Evolutionary conservation across 192 early-diverging fungal species (phyloP).

Genomic region (Coemansia sp.): DNA sequence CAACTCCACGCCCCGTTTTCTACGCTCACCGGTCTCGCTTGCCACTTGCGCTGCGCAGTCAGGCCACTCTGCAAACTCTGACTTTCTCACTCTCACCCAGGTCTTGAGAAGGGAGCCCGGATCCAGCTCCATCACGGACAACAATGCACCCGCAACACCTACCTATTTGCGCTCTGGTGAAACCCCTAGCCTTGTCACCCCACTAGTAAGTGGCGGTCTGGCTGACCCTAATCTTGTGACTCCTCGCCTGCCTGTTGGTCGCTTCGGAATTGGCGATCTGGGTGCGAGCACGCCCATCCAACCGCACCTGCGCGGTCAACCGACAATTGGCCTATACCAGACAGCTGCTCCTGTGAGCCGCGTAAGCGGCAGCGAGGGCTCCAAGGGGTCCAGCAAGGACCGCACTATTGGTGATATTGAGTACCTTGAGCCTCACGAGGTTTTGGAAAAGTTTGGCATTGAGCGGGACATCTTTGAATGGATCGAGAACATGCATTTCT

Average conservation of each 20-base stretch:
- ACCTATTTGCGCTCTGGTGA: constrained; percentile 12
- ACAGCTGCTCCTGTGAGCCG: constrained; percentile 43
- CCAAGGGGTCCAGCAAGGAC: constrained; percentile 32
- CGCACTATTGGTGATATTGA: constrained; percentile 26
- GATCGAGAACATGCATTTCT: constrained; percentile 51
- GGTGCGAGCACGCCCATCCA: constrained; percentile 31
- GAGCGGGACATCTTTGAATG: constrained; percentile 43
- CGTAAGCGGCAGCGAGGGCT: constrained; percentile 25
- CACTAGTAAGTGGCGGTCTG: not conserved
- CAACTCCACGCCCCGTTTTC: constrained; percentile 14
- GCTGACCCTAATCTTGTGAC: constrained; percentile 18
- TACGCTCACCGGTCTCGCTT: constrained; percentile 35
- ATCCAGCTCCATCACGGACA: constrained; percentile 22
- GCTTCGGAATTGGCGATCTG: constrained; percentile 25
- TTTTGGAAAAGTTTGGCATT: constrained; percentile 37
- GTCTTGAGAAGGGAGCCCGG: constrained; percentile 39
- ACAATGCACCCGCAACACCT: constrained; percentile 17
- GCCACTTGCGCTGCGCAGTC: constrained; percentile 1
- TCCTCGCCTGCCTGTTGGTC: constrained; percentile 34
- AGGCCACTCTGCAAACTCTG: constrained; percentile 24
- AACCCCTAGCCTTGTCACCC: constrained; percentile 12
- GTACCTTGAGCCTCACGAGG: constrained; percentile 51
- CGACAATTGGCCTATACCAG: constrained; percentile 47
- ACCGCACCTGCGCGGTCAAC: constrained; percentile 43
- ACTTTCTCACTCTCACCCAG: constrained; percentile 33